A percentile compares a stretch with the other conserved stretches of the same genome.
phyloP scores from a whole-genome alignment of 441 rosid genomes.

The Eruca vesicaria region DNA sequence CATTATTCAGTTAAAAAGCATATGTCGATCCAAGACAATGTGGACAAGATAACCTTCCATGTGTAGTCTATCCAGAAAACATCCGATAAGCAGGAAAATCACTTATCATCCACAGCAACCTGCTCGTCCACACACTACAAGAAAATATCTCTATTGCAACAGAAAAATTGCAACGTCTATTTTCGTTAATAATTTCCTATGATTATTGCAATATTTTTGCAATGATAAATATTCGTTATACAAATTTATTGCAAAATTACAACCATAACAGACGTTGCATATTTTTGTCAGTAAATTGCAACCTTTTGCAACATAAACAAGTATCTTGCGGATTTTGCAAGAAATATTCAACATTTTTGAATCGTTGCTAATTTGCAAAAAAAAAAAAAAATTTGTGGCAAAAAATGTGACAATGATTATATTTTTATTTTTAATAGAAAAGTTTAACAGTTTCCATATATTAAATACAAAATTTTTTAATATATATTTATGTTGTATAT shows the following conservation, averaged over 20 bases:
- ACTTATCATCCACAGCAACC: too few species aligned
- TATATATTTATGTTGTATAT: too few species aligned
- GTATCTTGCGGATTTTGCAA: not conserved
- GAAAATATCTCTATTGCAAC: not conserved
- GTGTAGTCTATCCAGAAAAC: too few species aligned
- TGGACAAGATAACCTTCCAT: too few species aligned
- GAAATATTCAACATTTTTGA: not conserved
- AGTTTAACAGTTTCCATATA: not conserved
- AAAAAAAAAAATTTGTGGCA: not conserved
- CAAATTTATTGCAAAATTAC: not conserved
- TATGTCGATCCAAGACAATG: too few species aligned
- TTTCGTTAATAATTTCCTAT: not conserved
- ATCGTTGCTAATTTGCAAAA: not conserved
- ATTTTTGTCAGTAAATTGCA: not conserved
- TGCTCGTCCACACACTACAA: too few species aligned
- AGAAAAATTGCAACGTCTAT: not conserved
- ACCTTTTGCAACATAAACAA: not conserved
- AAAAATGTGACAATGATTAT: not conserved
- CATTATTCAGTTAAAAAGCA: too few species aligned
- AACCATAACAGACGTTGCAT: not conserved
- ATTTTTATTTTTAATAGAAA: not conserved
- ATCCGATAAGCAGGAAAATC: too few species aligned
- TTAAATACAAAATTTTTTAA: too few species aligned
- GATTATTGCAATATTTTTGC: not conserved
- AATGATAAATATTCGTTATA: not conserved